phyloP scores from a whole-genome alignment of 306 rosid species.

The Rosa rugosa region DNA sequence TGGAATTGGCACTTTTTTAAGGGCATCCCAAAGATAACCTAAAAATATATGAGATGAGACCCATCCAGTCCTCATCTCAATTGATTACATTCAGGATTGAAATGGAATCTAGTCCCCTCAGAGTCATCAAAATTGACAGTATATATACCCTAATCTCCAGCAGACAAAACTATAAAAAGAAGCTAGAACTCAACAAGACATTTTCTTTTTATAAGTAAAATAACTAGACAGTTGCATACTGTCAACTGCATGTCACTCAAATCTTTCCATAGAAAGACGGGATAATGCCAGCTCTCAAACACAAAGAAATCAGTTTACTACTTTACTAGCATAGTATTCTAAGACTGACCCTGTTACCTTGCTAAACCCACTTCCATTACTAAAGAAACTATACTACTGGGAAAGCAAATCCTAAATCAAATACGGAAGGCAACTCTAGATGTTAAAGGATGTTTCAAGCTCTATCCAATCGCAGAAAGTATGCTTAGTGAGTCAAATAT shows the following conservation, averaged over 20 bases:
- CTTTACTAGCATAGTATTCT: background rate
- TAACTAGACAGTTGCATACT: background rate
- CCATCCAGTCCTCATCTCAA: background rate
- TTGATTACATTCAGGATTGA: slow-evolving; percentile 5
- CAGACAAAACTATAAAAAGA: slow-evolving; percentile 1
- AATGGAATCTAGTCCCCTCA: slow-evolving; percentile 44
- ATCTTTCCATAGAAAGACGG: background rate
- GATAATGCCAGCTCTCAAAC: background rate
- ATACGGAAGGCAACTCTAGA: background rate
- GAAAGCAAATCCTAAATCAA: background rate
- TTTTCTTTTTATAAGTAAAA: background rate
- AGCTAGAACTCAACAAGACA: too few species aligned
- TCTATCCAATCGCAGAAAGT: background rate
- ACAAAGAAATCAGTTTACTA: background rate
- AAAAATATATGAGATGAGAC: slow-evolving; percentile 16
- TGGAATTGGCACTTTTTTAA: slow-evolving; percentile 15
- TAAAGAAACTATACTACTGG: background rate
- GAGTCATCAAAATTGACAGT: slow-evolving; percentile 26
- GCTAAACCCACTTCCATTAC: background rate
- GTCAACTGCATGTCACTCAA: background rate
- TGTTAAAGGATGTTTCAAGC: background rate
- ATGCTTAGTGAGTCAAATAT: slow-evolving; percentile 1
- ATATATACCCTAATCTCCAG: slow-evolving; percentile 22
- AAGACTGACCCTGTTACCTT: background rate
- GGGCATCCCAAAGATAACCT: slow-evolving; percentile 23